Percentiles rank a stretch among this genome's conserved stretches.
These are phyloP conservation scores for Piromyces finnis DNA, from an alignment of 192 early-diverging fungal species.

Conservation along the genomic window DNA sequence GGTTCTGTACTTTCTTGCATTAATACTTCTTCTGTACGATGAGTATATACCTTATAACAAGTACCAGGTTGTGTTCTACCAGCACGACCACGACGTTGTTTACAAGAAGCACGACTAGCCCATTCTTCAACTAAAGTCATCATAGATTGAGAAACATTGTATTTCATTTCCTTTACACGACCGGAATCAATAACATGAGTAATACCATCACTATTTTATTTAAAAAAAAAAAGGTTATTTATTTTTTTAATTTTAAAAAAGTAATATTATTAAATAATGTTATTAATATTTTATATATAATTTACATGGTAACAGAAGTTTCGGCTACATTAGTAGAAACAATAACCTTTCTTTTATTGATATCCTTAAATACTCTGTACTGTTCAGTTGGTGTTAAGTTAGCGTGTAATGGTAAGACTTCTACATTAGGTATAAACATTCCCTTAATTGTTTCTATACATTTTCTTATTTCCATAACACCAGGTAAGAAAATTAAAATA, in stretches of 20 bases:
- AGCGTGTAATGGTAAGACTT: constrained; percentile 46
- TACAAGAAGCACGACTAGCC: constrained; percentile 49
- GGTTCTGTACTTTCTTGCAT: constrained; percentile 47
- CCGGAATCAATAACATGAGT: constrained; percentile 63
- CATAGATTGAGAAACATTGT: constrained; percentile 7
- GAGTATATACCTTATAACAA: constrained; percentile 54
- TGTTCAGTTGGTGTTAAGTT: constrained; percentile 47
- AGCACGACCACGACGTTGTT: constrained; percentile 63
- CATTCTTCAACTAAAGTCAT: constrained; percentile 21
- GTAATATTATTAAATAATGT: too few relatives aligned
- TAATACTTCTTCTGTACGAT: constrained; percentile 8
- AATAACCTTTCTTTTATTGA: constrained; percentile 39
- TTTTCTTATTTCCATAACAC: constrained; percentile 52
- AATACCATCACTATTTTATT: constrained; percentile 16
- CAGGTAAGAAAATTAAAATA: constrained; percentile 51
- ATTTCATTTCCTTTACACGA: constrained; percentile 52
- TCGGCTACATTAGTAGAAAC: constrained; percentile 67
- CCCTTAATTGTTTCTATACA: constrained; percentile 22
- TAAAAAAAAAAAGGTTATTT: too few relatives aligned
- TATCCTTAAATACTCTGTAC: constrained; percentile 17
- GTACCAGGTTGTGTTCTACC: constrained; percentile 59
- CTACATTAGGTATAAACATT: constrained; percentile 21
- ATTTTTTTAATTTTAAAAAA: too few relatives aligned
- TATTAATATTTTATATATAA: constrained; percentile 8
- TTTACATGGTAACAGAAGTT: constrained; percentile 54